These are phyloP conservation scores for Chlorella sp. DNA, from an alignment of 139 green algal genomes.

Conservation along the genomic window DNA sequence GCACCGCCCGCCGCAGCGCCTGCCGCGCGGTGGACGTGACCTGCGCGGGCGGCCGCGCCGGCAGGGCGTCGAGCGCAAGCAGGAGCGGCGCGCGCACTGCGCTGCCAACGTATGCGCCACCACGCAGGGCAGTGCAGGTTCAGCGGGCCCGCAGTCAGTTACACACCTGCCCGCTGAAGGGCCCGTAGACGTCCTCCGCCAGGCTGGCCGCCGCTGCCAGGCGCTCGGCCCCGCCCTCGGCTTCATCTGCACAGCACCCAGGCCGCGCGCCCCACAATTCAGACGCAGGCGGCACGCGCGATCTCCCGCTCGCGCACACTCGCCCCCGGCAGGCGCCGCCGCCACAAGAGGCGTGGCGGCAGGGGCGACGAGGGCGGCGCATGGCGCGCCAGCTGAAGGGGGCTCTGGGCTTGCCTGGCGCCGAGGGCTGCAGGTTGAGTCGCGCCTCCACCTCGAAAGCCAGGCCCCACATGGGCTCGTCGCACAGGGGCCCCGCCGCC, in stretches of 20 bases:
- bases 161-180: slow-evolving; percentile 84
- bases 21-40: slow-evolving; percentile 72
- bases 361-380: no score
- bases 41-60: slow-evolving; percentile 31
- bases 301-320: no score
- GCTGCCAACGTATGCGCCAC: no score
- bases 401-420: neutral
- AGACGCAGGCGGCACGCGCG: no score
- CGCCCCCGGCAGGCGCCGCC: no score
- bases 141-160: neutral
- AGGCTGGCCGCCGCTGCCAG: slow-evolving; percentile 31
- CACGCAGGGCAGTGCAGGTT: neutral
- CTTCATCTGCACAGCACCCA: no score
- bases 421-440: slow-evolving; percentile 22
- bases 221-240: no score
- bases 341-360: neutral
- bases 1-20: slow-evolving; percentile 77
- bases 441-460: slow-evolving; percentile 67
- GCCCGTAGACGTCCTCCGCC: slow-evolving; percentile 86
- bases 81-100: no score
- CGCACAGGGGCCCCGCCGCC: slow-evolving; percentile 89
- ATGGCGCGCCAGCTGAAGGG: no score
- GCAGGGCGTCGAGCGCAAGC: neutral
- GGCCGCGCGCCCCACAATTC: no score
- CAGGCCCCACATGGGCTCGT: slow-evolving; percentile 95